Conservation (phyloP, 1,139 yeast species). For the Spathaspora sp. region DNA sequence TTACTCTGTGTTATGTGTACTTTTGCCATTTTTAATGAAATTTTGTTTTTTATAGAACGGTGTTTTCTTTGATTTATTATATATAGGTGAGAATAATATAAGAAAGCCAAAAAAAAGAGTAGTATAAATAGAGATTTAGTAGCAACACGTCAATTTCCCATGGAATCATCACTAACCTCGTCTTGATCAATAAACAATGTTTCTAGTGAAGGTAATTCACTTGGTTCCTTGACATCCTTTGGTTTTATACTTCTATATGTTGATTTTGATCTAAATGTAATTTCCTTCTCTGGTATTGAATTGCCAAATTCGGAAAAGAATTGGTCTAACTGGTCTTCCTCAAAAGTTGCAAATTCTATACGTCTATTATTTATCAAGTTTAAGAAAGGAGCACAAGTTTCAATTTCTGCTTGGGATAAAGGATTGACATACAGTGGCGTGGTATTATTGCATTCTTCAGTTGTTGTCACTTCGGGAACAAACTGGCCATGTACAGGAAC, state of each 20-base stretch:
- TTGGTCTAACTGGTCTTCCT: constrained; percentile 7
- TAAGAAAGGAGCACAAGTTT: constrained; percentile 58
- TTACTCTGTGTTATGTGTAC: background rate
- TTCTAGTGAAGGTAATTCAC: constrained; percentile 4
- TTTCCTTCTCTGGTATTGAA: constrained; percentile 12
- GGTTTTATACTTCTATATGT: background rate
- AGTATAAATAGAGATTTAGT: background rate
- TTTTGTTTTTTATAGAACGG: constrained; percentile 1
- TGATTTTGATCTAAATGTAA: constrained; percentile 11
- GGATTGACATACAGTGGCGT: constrained; percentile 23
- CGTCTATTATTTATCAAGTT: constrained; percentile 45
- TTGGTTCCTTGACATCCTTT: constrained; percentile 4
- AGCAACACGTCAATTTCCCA: background rate
- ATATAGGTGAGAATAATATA: constrained; percentile 2
- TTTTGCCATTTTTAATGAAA: constrained; percentile 2
- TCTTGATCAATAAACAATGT: constrained; percentile 11
- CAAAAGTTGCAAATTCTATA: constrained; percentile 33
- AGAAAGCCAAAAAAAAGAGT: background rate
- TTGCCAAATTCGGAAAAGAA: constrained; percentile 17
- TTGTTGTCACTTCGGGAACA: constrained; percentile 5
- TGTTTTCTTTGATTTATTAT: constrained; percentile 2
- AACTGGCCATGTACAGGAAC: constrained; percentile 13
- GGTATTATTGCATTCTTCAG: background rate
- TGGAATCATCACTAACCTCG: constrained; percentile 6
- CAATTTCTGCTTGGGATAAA: constrained; percentile 62